phyloP scores from a whole-genome alignment of 768 basidiomycete genomes.

The Macrolepiota fuliginosa region DNA sequence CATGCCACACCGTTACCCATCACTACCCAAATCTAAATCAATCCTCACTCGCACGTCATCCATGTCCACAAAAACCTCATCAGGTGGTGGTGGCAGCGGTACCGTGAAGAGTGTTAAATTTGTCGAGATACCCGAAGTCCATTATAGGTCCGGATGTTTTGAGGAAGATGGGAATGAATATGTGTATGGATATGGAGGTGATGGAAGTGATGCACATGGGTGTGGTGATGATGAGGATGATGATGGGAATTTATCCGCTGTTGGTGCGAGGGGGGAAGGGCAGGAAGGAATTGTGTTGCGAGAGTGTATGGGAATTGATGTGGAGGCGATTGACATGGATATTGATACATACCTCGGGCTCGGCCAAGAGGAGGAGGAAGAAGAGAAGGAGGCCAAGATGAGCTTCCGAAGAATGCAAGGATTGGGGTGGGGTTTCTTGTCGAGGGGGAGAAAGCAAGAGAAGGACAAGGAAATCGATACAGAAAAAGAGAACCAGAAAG shows the following conservation, averaged over 20 bases:
- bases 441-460: constrained; percentile 4
- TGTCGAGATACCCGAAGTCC: constrained; percentile 60
- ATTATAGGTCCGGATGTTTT: constrained; percentile 32
- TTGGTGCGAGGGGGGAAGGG: constrained; percentile 12
- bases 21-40: constrained; percentile 39
- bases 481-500: neutral
- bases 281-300: constrained; percentile 12
- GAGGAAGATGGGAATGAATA: constrained; percentile 15
- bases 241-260: neutral
- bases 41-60: constrained; percentile 57
- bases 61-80: constrained; percentile 39
- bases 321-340: constrained; percentile 38
- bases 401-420: constrained; percentile 2
- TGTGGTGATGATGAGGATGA: neutral
- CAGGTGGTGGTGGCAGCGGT: constrained; percentile 23
- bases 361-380: neutral
- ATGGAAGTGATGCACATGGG: neutral
- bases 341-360: constrained; percentile 14
- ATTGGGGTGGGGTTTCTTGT: constrained; percentile 7
- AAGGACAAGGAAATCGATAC: neutral
- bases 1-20: constrained; percentile 9
- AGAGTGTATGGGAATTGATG: constrained; percentile 29
- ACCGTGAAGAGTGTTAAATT: constrained; percentile 66
- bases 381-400: constrained; percentile 1
- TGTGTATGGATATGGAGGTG: neutral